A percentile compares a stretch with the other conserved stretches of the same genome.
phyloP scores from a whole-genome alignment of 352 stramenopile species.

The Peronospora destructor region DNA sequence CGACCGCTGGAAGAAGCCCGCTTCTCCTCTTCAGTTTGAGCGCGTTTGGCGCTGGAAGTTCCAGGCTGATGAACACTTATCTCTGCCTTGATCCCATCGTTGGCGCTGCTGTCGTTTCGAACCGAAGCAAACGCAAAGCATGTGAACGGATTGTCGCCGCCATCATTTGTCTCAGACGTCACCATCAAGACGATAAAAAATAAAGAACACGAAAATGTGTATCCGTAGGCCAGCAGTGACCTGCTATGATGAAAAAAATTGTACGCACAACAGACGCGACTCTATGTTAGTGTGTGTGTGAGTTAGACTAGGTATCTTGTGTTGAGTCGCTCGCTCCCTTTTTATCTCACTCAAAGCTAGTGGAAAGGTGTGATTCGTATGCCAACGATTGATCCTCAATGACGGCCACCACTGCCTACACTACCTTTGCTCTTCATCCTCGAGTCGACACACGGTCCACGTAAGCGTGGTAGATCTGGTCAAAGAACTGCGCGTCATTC shows the following conservation, averaged over 20 bases:
- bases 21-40: constrained; percentile 7
- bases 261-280: constrained; percentile 21
- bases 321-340: constrained; percentile 3
- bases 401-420: constrained; percentile 20
- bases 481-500: constrained; percentile 80
- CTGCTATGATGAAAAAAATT: constrained; percentile 3
- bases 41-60: constrained; percentile 16
- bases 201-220: not conserved
- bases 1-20: constrained; percentile 1
- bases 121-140: constrained; percentile 46
- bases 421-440: constrained; percentile 29
- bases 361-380: constrained; percentile 13
- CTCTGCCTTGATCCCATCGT: constrained; percentile 14
- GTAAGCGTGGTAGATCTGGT: constrained; percentile 86
- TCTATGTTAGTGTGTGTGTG: constrained; percentile 23
- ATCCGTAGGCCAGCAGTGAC: not conserved
- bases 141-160: constrained; percentile 46
- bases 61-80: not conserved
- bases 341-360: constrained; percentile 8
- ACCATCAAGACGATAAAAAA: constrained; percentile 12
- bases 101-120: constrained; percentile 1
- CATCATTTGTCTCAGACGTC: constrained; percentile 11
- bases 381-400: constrained; percentile 21
- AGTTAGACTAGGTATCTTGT: constrained; percentile 15
- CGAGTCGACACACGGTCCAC: constrained; percentile 53